These are phyloP conservation scores for Wickerhamiella nectarea DNA, from an alignment of 805 yeast genomes.

Conservation along the genomic window DNA sequence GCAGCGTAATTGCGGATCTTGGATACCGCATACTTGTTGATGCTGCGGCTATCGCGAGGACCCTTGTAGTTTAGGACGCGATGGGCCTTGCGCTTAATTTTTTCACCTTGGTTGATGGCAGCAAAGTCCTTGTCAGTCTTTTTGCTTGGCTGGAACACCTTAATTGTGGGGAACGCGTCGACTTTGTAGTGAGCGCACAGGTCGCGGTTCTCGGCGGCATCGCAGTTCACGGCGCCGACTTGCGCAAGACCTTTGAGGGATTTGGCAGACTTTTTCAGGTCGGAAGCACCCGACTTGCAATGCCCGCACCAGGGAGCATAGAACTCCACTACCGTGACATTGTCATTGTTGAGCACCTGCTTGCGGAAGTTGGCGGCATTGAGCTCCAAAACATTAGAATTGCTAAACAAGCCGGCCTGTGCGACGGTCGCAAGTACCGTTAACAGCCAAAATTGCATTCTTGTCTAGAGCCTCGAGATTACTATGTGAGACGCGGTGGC, in stretches of 20 bases:
- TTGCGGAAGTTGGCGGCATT: conserved; percentile 39
- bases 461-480: background rate
- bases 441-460: background rate
- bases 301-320: conserved; percentile 99
- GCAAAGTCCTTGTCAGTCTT: conserved; percentile 22
- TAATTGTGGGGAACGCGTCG: conserved; percentile 70
- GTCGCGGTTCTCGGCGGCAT: conserved; percentile 47
- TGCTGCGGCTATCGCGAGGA: conserved; percentile 20
- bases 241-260: conserved; percentile 33
- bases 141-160: conserved; percentile 76
- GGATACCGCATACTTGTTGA: conserved; percentile 20
- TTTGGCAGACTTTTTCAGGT: conserved; percentile 50
- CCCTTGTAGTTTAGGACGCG: conserved; percentile 23
- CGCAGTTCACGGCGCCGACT: conserved; percentile 82
- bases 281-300: conserved; percentile 67
- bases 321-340: conserved; percentile 75
- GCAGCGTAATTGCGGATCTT: conserved; percentile 24
- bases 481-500: background rate
- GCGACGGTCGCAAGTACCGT: conserved; percentile 1
- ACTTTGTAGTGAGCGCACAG: conserved; percentile 56
- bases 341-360: conserved; percentile 54
- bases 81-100: conserved; percentile 17
- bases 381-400: conserved; percentile 16
- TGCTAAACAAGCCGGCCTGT: conserved; percentile 9
- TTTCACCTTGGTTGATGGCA: conserved; percentile 20